Evolutionary conservation across 2,329 filamentous ascomycete genomes (phyloP), one percentile per base, ranked within the genome.

Genomic region (Aspergillus persii): DNA sequence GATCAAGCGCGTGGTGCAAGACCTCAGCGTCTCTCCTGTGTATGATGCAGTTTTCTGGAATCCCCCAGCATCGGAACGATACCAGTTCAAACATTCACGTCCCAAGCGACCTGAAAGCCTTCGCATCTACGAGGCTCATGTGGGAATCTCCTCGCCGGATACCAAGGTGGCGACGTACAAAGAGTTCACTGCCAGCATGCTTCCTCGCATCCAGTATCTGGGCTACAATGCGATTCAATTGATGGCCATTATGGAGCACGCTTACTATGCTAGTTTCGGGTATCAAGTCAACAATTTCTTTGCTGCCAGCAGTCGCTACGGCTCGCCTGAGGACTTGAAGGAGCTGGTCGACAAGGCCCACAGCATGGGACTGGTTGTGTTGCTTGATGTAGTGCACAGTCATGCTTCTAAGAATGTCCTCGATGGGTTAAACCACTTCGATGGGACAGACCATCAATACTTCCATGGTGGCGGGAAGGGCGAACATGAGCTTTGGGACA

Each of bases 221-320:
- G 95, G 94, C 46, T 99, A 99, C 81, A 98, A 99, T 73, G 90
- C 93, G 56, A 98, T 99, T 67, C 95, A 99, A 75, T 83, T 99
- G 64, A 99, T 99, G 95, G 95, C 95, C 50, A 84, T 99, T 72
- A 99, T 99, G 94, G 95, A 99, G 74, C 95, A 99, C 77, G 95
- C 95, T 53, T 99, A 99, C 82, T 99, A 99, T 75, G 95, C 95
- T 69, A 98, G 94, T 72, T 99, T 99, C 70, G 95, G 95, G 50
- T 99, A 99, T 76, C 95, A 99, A 77, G 87, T 99, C 79, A 99
- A 98, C 81, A 97, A 90, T 77, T 99, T 99, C 82, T 99, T 98
- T 70, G 95, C 95, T 30, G 93, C 94, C 11, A 97, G 93, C 77
- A 98, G 94, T 76, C 88, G 95, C 63, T 99, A 96, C 72, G 95